phyloP scores from a whole-genome alignment of 345 rosid species.

The Camelina hispida region DNA sequence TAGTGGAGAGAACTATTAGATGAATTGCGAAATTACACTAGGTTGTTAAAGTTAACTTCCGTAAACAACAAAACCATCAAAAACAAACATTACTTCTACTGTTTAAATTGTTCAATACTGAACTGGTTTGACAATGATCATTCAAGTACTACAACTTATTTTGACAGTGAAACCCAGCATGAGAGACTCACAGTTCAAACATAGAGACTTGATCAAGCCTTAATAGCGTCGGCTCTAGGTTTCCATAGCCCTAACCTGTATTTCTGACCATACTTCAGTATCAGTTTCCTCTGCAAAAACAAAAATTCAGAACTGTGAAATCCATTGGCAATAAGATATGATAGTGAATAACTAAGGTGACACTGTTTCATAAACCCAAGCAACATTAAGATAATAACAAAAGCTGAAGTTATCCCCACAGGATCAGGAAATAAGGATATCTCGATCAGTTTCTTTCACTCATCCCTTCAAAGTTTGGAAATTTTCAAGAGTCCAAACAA shows the following conservation, averaged over 20 bases:
- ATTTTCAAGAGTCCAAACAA: no score
- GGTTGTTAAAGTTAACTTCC: background rate
- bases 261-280: conserved; percentile 69
- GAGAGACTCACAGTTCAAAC: conserved; percentile 36
- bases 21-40: background rate
- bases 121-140: conserved; percentile 5
- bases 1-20: background rate
- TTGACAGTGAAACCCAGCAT: background rate
- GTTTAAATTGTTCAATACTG: conserved; percentile 10
- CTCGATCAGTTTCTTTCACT: no score
- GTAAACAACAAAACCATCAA: background rate
- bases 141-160: conserved; percentile 9
- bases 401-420: no score
- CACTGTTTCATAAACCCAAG: background rate
- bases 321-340: background rate
- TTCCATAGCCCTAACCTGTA: conserved; percentile 79
- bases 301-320: conserved; percentile 2
- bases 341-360: conserved; percentile 7
- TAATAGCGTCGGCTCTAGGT: conserved; percentile 58
- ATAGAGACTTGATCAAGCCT: conserved; percentile 42
- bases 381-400: no score
- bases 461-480: no score
- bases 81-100: background rate
- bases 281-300: conserved; percentile 76
- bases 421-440: no score